Base-by-base conservation (phyloP, 1,284 basidiomycete genomes). In the Malassezia furfur region DNA sequence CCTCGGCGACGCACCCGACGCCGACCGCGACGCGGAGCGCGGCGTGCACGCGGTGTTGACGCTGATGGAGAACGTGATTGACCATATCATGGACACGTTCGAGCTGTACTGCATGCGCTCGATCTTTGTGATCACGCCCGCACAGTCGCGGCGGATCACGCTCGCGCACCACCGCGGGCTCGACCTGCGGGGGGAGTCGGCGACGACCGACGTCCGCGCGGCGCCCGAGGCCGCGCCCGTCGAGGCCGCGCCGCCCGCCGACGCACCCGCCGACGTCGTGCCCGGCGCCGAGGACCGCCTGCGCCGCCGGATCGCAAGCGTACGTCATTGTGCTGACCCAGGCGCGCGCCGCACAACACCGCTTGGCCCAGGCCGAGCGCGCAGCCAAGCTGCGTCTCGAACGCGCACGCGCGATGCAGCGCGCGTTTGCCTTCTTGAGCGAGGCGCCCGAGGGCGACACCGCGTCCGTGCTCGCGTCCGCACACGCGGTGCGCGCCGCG, bases 71-170 rank as follows among this genome's bases (percentile, higher is more conserved):
- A 68, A 74, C 52, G 60, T 66, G 17, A 57, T 74, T 17, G 72
- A 74, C 45, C 68, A 72, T 50, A 68, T 65, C 3, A 62, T 72
- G 50, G 72, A 74, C 47, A 68, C 69, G 1, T 67, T 71, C 30
- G 72, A 74, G 54, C 65, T 74, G 25, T 74, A 65, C 52, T 71
- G 66, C n/a, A 56, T 71, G 39, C 51, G 64, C 11, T 60, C 60
- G 9, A 67, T 74, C 10, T 72, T 72, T 49, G 68, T 68, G 12
- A 60, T 74, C 44, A 64, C 63, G 10, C 41, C 67, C 3, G 53
- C 62, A 5, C 68, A 72, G 50, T 69, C 72, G 5, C 50, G 54
- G 32, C 52, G 48, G 36, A 67, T 74, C 52, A 71, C 68, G n/a
- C 54, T 74, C 19, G 55, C 58, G 41, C 72, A 74, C 57, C 72